Percentiles rank a stretch among this genome's conserved stretches.
These are phyloP conservation scores for Solanum pinnatisectum DNA, from an alignment of 257 asterid species.

Conservation along the genomic window DNA sequence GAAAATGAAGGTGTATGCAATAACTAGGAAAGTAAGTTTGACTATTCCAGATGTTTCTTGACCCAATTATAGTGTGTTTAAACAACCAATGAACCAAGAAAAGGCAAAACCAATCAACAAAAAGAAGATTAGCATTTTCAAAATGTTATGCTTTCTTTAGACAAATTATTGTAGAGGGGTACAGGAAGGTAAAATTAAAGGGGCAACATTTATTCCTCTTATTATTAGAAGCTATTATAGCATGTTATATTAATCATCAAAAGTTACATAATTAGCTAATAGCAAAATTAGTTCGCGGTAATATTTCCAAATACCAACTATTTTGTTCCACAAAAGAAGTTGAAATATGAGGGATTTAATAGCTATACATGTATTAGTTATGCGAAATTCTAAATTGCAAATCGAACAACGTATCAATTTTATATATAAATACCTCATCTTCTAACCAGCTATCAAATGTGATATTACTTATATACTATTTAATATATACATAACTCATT, in stretches of 20 bases:
- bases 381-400: too few species aligned
- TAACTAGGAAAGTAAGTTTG: neutral
- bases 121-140: neutral
- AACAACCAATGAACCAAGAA: neutral
- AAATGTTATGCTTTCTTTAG: neutral
- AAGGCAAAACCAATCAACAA: neutral
- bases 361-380: too few species aligned
- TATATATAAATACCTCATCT: too few species aligned
- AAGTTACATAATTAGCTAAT: neutral
- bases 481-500: too few species aligned
- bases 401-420: too few species aligned
- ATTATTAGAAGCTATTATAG: neutral
- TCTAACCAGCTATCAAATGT: too few species aligned
- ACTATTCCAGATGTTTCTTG: neutral
- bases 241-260: neutral
- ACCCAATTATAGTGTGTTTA: neutral
- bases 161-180: neutral
- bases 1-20: neutral
- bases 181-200: neutral
- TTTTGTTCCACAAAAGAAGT: neutral
- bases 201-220: neutral
- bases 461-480: rapidly evolving
- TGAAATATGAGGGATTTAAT: neutral
- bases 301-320: neutral
- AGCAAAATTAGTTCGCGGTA: neutral